Base-by-base conservation (phyloP, 75 land plant species). In the Larix kaempferi region DNA sequence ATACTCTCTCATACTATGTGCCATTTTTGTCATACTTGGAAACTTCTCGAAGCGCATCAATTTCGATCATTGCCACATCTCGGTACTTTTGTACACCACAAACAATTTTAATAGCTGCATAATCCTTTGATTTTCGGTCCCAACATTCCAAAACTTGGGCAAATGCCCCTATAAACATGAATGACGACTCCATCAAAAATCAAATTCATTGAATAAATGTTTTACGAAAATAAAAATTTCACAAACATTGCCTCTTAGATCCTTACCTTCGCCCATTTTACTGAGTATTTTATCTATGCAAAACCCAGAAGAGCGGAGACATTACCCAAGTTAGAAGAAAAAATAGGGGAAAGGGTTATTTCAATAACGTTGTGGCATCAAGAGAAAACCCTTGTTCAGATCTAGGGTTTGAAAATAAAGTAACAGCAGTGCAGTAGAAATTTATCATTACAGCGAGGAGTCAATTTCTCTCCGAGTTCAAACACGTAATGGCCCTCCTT, bases 61-160 rank as follows among this genome's bases (percentile, higher is more conserved):
- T 86, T 80, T 95, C 98, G 74, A 89, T 93, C 92, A 89, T 81
- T 58, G 96, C 98, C 65, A 90, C 98, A 25, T 91, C 96, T 27
- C 91, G 82, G 75, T 93, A 93, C 78, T 93, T 95, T 75, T 87
- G 90, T 15, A 89, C 82, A 37, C 91, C 89, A 16, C 96, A 85
- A 26, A 89, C 79, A 57, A 95, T 82, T 83, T 95, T 93, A 25
- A 95, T 87, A 41, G 98, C 98, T 74, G 91, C 98, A 86, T 81
- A 84, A 67, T 93, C 96, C 71, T 89, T 87, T 29, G 49, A 81
- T 77, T 91, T 87, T 49, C 91, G 82, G 54, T 95, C 98, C 93
- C 93, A 95, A 79, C 98, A 95, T 80, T 95, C 96, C 80, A 95
- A 76, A 22, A 95, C 98, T 79, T 90, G 89, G 11, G 96, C 98